Conservation (phyloP, 2,329 filamentous ascomycete species). For the Zymoseptoria brevis region DNA sequence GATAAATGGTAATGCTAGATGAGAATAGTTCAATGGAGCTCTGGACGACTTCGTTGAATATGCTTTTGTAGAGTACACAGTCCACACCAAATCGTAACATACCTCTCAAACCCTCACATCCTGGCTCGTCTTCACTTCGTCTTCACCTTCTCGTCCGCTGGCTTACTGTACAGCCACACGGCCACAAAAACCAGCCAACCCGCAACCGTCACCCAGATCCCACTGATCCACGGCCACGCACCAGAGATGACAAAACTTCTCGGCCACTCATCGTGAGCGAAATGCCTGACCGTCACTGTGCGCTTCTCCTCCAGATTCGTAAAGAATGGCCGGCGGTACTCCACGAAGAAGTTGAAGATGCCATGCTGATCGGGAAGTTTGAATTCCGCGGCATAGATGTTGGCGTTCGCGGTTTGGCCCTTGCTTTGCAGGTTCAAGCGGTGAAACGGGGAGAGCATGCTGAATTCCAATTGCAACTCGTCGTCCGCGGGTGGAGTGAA, state of each 20-base stretch:
- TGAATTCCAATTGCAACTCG: constrained; percentile 86
- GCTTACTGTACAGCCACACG: constrained; percentile 76
- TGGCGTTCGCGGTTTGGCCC: constrained; percentile 53
- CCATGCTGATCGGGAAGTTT: constrained; percentile 91
- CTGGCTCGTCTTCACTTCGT: constrained; percentile 1
- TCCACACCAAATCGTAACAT: constrained; percentile 1
- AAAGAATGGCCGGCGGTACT: constrained; percentile 93
- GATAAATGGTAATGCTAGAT: background rate
- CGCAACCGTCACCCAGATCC: constrained; percentile 72
- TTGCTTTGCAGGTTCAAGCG: constrained; percentile 62
- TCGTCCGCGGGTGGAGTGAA: constrained; percentile 65
- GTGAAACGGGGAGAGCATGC: constrained; percentile 97
- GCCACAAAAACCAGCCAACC: constrained; percentile 81
- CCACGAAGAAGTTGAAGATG: constrained; percentile 96
- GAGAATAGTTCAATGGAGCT: background rate
- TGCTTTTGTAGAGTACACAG: constrained; percentile 1
- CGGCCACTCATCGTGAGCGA: constrained; percentile 94
- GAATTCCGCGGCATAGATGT: constrained; percentile 68
- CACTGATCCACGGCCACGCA: constrained; percentile 90
- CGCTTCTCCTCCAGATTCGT: constrained; percentile 87
- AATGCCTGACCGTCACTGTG: constrained; percentile 89
- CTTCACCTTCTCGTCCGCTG: constrained; percentile 36
- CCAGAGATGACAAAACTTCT: constrained; percentile 82
- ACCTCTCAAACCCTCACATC: background rate
- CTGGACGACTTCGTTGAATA: background rate